Evolutionary conservation across 2,329 filamentous ascomycete species (phyloP).

Genomic region (Aspergillus proliferans): DNA sequence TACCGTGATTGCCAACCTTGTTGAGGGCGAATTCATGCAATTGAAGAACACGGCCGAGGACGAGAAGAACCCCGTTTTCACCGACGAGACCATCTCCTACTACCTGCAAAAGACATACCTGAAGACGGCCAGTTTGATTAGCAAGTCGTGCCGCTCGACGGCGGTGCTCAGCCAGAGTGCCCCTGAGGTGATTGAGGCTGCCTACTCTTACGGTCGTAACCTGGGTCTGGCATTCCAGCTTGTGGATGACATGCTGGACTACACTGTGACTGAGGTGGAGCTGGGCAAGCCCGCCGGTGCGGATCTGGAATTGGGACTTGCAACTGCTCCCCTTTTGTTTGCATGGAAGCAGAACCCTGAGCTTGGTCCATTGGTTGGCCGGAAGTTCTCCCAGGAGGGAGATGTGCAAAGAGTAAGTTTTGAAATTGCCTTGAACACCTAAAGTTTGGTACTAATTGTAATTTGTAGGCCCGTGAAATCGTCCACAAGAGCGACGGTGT

Average conservation of each 20-base stretch:
- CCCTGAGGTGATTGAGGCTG: slow-evolving; percentile 75
- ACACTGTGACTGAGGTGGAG: slow-evolving; percentile 77
- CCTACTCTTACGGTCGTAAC: slow-evolving; percentile 89
- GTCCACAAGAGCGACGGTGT: slow-evolving; percentile 80
- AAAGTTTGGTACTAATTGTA: slow-evolving; percentile 7
- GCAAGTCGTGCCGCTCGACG: slow-evolving; percentile 87
- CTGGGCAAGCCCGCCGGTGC: slow-evolving; percentile 92
- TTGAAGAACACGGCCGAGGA: slow-evolving; percentile 90
- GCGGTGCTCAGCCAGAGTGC: slow-evolving; percentile 77
- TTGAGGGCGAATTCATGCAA: slow-evolving; percentile 99
- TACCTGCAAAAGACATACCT: slow-evolving; percentile 98
- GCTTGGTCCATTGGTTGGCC: slow-evolving; percentile 78
- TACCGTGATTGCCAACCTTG: slow-evolving; percentile 93
- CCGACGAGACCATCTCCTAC: slow-evolving; percentile 81
- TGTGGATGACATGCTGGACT: slow-evolving; percentile 96
- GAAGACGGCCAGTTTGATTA: slow-evolving; percentile 92
- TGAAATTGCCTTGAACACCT: neutral
- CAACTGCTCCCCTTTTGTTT: slow-evolving; percentile 88
- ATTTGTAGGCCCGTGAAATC: slow-evolving; percentile 69
- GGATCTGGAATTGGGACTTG: slow-evolving; percentile 85
- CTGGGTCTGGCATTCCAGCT: slow-evolving; percentile 92
- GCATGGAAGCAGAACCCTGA: slow-evolving; percentile 87
- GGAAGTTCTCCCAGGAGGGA: slow-evolving; percentile 78
- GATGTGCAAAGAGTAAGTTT: slow-evolving; percentile 72
- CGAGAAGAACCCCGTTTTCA: slow-evolving; percentile 77